phyloP scores from a whole-genome alignment of 768 basidiomycete genomes.

The Podaxis pistillaris region DNA sequence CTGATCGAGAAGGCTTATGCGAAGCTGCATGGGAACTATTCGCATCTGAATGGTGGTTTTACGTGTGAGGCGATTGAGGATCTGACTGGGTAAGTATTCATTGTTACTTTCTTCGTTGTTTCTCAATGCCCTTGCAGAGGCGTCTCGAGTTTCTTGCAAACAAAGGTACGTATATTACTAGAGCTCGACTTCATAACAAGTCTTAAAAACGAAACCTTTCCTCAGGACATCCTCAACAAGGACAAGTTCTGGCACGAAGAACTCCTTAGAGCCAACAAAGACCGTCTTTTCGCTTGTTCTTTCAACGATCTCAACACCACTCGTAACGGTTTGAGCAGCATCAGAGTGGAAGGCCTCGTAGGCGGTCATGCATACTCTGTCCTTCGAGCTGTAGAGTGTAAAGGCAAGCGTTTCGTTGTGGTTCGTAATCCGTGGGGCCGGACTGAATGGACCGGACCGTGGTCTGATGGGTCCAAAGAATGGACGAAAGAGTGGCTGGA shows the following conservation, averaged over 20 bases:
- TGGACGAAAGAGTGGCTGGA: constrained; percentile 49
- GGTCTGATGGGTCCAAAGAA: constrained; percentile 50
- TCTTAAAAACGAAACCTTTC: neutral
- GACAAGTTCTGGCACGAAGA: constrained; percentile 57
- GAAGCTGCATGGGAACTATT: constrained; percentile 50
- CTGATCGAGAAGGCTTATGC: constrained; percentile 62
- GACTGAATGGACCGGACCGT: constrained; percentile 47
- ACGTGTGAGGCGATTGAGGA: constrained; percentile 53
- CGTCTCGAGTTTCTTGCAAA: constrained; percentile 42
- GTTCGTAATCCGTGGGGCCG: constrained; percentile 52
- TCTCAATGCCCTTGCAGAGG: constrained; percentile 27
- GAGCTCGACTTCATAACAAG: neutral
- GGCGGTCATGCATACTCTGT: constrained; percentile 49
- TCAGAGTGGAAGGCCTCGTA: constrained; percentile 36
- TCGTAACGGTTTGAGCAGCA: constrained; percentile 27
- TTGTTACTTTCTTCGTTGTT: neutral
- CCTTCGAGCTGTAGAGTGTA: constrained; percentile 40
- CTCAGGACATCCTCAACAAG: constrained; percentile 45
- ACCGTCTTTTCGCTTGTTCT: constrained; percentile 52
- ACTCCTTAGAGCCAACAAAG: constrained; percentile 46
- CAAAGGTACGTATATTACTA: constrained; percentile 28
- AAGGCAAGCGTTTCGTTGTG: constrained; percentile 46
- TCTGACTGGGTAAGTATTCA: constrained; percentile 46
- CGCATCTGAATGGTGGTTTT: constrained; percentile 32
- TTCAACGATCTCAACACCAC: constrained; percentile 36